Conservation (phyloP, 2,329 filamentous ascomycete genomes). For the Plenodomus biglobosus region DNA sequence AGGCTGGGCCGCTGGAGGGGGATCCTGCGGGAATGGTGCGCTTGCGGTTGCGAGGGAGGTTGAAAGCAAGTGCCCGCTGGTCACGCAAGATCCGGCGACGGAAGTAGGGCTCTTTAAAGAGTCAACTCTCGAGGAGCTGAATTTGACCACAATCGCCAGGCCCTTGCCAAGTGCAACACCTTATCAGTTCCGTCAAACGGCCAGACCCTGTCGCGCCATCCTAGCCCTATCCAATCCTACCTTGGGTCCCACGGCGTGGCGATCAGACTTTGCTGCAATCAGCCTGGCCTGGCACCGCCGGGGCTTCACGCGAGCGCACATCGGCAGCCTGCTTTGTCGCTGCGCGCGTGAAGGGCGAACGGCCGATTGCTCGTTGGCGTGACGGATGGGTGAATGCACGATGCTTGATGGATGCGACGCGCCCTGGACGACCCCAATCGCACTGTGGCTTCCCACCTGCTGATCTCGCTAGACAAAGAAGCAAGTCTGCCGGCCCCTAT, state of each 20-base stretch:
- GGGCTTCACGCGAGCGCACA: not conserved
- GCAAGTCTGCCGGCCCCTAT: no score
- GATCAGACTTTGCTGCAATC: not conserved
- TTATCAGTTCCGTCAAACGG: not conserved
- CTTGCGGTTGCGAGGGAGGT: not conserved
- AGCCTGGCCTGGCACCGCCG: not conserved
- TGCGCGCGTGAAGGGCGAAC: slow-evolving; percentile 1
- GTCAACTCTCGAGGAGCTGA: not conserved
- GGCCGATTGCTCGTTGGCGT: not conserved
- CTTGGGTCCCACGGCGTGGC: not conserved
- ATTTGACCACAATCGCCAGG: not conserved
- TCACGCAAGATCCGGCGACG: not conserved
- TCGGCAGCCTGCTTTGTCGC: not conserved
- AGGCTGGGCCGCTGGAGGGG: slow-evolving; percentile 4
- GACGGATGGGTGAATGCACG: not conserved
- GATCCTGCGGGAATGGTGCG: slow-evolving; percentile 1
- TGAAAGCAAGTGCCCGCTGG: not conserved
- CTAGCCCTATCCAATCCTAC: not conserved
- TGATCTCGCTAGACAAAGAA: not conserved
- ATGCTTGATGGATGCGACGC: slow-evolving; percentile 6
- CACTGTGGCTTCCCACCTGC: not conserved
- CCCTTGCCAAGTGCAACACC: not conserved
- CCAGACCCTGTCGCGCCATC: not conserved
- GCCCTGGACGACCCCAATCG: not conserved
- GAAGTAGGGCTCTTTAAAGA: not conserved